Percentiles rank a stretch among this genome's conserved stretches.
Evolutionary conservation across 2,329 filamentous ascomycete genomes (phyloP).

Genomic region (Onygenales sp.): DNA sequence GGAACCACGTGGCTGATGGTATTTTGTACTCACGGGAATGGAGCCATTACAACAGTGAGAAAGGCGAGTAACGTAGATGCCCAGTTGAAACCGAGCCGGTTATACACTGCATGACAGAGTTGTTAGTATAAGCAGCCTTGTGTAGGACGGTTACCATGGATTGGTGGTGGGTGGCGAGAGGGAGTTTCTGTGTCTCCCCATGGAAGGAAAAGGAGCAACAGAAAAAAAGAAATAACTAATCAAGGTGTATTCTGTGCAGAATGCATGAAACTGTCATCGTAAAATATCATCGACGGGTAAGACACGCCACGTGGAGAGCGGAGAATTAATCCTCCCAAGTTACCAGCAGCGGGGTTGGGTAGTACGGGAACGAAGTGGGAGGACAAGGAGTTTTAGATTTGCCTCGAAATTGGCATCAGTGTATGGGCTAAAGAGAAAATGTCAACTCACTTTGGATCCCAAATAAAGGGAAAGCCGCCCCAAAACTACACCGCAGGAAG

Average conservation of each 20-base stretch:
- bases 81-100: constrained; percentile 38
- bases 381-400: neutral
- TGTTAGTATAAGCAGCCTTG: neutral
- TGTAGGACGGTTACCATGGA: neutral
- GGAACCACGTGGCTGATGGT: no score
- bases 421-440: neutral
- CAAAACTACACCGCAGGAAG: constrained; percentile 69
- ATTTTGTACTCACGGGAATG: constrained; percentile 33
- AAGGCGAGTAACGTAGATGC: constrained; percentile 36
- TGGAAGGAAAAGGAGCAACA: no score
- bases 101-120: constrained; percentile 29
- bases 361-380: constrained; percentile 19
- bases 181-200: no score
- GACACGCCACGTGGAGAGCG: no score
- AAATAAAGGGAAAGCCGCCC: constrained; percentile 68
- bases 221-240: no score
- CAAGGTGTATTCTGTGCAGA: no score
- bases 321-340: no score
- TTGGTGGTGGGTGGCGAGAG: no score
- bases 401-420: no score
- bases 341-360: constrained; percentile 25
- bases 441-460: constrained; percentile 46
- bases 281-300: no score
- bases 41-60: constrained; percentile 34
- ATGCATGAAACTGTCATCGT: no score